Evolutionary conservation across 768 basidiomycete species (phyloP), one percentile per base, ranked within the genome.

Genomic region (Amylocystis lapponica): DNA sequence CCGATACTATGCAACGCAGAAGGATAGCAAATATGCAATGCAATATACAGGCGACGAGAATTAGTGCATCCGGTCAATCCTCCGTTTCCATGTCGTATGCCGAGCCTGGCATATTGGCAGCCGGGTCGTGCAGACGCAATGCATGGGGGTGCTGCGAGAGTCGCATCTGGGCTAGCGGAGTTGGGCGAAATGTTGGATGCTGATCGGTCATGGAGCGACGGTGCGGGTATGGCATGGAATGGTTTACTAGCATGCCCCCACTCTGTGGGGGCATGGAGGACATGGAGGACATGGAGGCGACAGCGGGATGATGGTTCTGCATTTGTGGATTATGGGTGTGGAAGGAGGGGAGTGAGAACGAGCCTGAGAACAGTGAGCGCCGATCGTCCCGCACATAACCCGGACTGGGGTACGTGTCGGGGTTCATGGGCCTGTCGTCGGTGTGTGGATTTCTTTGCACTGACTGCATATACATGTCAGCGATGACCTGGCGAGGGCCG

Each of bases 201-300:
- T 21, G 37, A 39, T 81, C 81, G 23, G 76, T 77, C 39, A 75
- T 64, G 29, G 79, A 69, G 39, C 81, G 72, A 47, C 79, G 71
- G 50, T 76, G 78, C 30, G 71, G 69, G 55, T 74, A 82, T 12
- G 75, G 63, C 44, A 74, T 51, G 31, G 73, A 56, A 8, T 68
- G 61, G 41, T 76, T 71, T 6, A 69, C 68, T 61, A 6, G 7
- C 8, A 19, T 2, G 27, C 27, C 27, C 22, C 34, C 34, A 12
- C 36, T 29, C 16, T 19, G 73, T 70, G 25, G 69, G 64, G 40
- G 54, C 65, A 52, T 71, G 71, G 26, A 65, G 65, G 49, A 66
- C 63, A 50, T 39, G 36, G 45, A 17, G 43, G 45, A 33, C 41
- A 45, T 33, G 51, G 43, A 21, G 4, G 43, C 27, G 39, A 41